Base-by-base conservation (phyloP, 805 yeast species). In the Pichia californica region DNA sequence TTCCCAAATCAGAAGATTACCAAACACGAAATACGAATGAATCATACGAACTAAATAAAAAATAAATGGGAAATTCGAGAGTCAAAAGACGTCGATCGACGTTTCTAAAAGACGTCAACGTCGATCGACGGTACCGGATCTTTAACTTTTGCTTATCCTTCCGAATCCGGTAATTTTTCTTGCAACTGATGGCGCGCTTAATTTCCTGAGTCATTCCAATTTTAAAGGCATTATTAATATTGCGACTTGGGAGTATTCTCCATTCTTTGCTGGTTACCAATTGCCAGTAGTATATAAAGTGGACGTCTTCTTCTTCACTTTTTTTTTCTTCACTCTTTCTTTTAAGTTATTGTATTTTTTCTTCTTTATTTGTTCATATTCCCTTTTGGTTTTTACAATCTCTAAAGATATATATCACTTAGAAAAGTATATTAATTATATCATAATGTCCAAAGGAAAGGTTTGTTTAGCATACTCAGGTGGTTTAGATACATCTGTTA, bases 401-500 rank as follows among this genome's bases (percentile, higher is more conserved):
- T n/a, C n/a, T n/a, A n/a, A n/a, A n/a, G n/a, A n/a, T n/a, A n/a
- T n/a, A n/a, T n/a, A n/a, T n/a, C n/a, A n/a, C n/a, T n/a, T n/a
- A n/a, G n/a, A n/a, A n/a, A n/a, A n/a, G n/a, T n/a, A n/a, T n/a
- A n/a, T n/a, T n/a, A n/a, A n/a, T n/a, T n/a, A n/a, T n/a, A n/a
- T 28, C 32, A 37, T 3, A 37, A 89, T 89, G 97, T 83, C 95
- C 40, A 91, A 93, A 70, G 99, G 99, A 64, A 91, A 91, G 73
- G 99, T 93, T 67, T 93, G 99, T 78, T 79, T 93, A 66, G 99
- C 99, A 44, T 93, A 93, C 74, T 93, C 98, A 40, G 99, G 99
- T 60, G 99, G 99, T 73, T 78, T 93, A 59, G 99, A 93, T 65
- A 93, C 99, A 76, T 89, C 97, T 23, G 85, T 93, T 50, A 93